Conservation (phyloP, 1,284 basidiomycete genomes). For the Marasmius oreades region DNA sequence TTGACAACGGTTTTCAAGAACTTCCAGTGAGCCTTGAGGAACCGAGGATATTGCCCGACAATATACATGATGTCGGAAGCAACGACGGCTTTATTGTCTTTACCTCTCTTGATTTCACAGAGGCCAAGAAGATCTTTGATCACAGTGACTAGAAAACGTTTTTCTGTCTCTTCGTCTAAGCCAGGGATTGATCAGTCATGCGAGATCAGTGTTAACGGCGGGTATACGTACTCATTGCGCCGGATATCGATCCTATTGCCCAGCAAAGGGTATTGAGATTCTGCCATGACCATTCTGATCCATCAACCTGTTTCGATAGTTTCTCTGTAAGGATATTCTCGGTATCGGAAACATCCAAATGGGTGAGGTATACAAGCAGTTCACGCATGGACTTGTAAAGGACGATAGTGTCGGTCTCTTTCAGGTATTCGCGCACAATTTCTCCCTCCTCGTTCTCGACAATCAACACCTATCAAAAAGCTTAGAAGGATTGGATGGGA, state of each 20-base stretch:
- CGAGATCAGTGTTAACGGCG: constrained; percentile 2
- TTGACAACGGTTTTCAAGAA: constrained; percentile 99
- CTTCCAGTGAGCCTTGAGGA: constrained; percentile 99
- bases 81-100: constrained; percentile 99
- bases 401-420: constrained; percentile 98
- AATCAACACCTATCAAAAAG: constrained; percentile 80
- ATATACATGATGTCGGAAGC: constrained; percentile 99
- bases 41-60: constrained; percentile 98
- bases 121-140: constrained; percentile 98
- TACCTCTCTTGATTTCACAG: constrained; percentile 98
- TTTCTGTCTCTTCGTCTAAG: constrained; percentile 95
- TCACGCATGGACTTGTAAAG: constrained; percentile 99
- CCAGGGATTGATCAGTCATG: constrained; percentile 7
- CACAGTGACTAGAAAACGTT: constrained; percentile 97
- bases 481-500: constrained; percentile 5
- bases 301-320: constrained; percentile 94
- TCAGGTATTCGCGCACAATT: constrained; percentile 99
- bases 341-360: constrained; percentile 94
- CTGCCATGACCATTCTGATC: constrained; percentile 99
- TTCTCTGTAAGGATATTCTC: constrained; percentile 98
- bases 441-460: constrained; percentile 99
- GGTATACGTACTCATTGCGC: constrained; percentile 88
- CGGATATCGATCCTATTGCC: constrained; percentile 99
- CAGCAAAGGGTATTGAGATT: constrained; percentile 99
- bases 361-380: constrained; percentile 94